These are phyloP conservation scores for Eimeria mitis DNA, from an alignment of 169 alveolate species.

Conservation along the genomic window DNA sequence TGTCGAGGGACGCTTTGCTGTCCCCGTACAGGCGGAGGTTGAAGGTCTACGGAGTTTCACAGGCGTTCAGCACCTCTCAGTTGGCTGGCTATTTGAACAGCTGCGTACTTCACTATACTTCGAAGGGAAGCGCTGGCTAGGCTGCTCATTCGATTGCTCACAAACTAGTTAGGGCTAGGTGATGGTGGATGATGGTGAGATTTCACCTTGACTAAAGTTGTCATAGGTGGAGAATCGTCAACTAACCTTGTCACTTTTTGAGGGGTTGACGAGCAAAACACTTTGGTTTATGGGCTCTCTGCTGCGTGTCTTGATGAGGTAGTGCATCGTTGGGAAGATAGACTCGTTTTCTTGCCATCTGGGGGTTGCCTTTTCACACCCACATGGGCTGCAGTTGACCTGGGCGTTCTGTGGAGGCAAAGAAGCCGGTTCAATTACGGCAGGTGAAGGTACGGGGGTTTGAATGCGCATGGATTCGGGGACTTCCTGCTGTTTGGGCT, in stretches of 20 bases:
- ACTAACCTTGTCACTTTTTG: conserved; percentile 54
- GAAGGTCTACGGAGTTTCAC: conserved; percentile 20
- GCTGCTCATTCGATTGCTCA: neutral
- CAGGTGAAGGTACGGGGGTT: conserved; percentile 20
- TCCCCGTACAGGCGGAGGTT: conserved; percentile 26
- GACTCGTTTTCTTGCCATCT: conserved; percentile 4
- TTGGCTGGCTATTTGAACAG: neutral
- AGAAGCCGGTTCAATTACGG: conserved; percentile 27
- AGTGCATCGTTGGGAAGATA: conserved; percentile 56
- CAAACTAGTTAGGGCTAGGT: neutral
- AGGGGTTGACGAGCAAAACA: conserved; percentile 50
- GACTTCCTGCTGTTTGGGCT: neutral
- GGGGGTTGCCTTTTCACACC: neutral
- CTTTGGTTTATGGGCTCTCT: conserved; percentile 32
- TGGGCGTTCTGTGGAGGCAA: neutral
- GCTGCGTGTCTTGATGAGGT: neutral
- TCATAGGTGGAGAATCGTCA: neutral
- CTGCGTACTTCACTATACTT: too few species aligned
- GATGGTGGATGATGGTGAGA: neutral
- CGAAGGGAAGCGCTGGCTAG: neutral
- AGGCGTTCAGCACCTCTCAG: neutral
- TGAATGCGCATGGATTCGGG: conserved; percentile 14
- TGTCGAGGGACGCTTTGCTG: conserved; percentile 25
- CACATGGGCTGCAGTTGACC: conserved; percentile 4
- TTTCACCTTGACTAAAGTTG: neutral